Evolutionary conservation across 2,329 filamentous ascomycete species (phyloP), one percentile per base, ranked within the genome.

Genomic region (Curvularia hawaiiensis): DNA sequence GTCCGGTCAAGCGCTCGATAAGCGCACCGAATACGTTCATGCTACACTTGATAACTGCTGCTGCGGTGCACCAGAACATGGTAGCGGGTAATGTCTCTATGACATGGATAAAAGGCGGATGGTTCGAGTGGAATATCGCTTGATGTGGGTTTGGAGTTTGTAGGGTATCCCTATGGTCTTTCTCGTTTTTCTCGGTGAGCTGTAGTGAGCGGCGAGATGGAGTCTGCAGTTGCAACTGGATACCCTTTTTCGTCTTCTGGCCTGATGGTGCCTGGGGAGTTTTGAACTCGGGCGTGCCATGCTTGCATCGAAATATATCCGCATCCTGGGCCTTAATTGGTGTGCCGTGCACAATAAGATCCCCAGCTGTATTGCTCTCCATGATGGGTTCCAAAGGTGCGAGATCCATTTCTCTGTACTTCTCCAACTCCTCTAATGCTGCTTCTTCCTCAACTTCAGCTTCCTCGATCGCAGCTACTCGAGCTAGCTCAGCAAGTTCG

Each of bases 61-160:
- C 50, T 11, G 54, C 62, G 31, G 60, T 60, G 9, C 44, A 51
- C 66, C 66, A 72, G 46, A 73, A 66, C 56, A 72, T 60, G n/a
- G 64, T 60, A 18, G 52, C 52, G 8, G 71, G 71, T 10, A 73
- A 52, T 64, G 72, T 60, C 12, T 46, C 61, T 14, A 73, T 65
- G 24, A 69, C 60, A 3, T 59, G 68, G 54, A 73, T 41, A 50
- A 73, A 68, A 18, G 63, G 58, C 16, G 71, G 16, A 18, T 18
- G 35, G n/a, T 38, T 2, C 16, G 35, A 6, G 6, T 38, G 16
- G 14, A 6, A 18, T 9, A 38, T 8, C 35, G 16, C 16, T 38
- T 38, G 35, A 3, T 38, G 35, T 5, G 8, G 16, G 4, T 7
- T 16, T 38, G 7, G 3, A 8, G 6, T 9, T 16, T 3, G 6